Base-by-base conservation (phyloP, 768 basidiomycete genomes). In the Lentinus brumalis region DNA sequence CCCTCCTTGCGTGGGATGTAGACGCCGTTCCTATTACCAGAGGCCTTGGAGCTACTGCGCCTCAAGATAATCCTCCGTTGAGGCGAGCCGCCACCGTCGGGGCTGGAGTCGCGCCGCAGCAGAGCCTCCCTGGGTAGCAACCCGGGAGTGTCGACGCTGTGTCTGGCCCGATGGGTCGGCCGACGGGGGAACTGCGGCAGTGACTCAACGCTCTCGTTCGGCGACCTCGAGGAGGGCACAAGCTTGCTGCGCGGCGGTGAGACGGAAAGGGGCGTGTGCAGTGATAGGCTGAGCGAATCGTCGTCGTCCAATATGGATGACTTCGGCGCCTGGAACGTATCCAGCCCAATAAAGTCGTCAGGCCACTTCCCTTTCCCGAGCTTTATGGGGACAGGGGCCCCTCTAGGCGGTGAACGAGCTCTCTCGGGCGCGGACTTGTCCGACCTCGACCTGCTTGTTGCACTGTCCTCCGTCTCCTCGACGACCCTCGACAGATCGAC, bases 281-380 rank as follows among this genome's bases (percentile, higher is more conserved):
- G 73, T 72, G 70, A 44, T 42, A 40, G 53, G 60, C 55, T 35
- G 46, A 62, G 44, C 32, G 64, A 65, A 12, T 70, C 66, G 32
- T 69, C 66, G 59, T 67, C 68, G 41, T 63, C 58, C n/a, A 62
- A 40, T 21, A 67, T 14, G 29, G 66, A 57, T 21, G 57, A 47
- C 44, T 62, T 53, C 54, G 55, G 56, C 57, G 56, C 45, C 44
- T 50, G 59, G 61, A 89, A 83, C 31, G 78, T 84, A 64, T 85
- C 84, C 57, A 92, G 70, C 8, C 61, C 61, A 30, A 63, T 42
- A 70, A 91, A 89, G 72, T 91, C 90, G 73, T 91, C 89, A 0
- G 91, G 89, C 89, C 89, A 92, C 72, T 88, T 91, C 59, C 88
- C 90, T 71, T 91, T 89, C 38, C 86, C 84, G 38, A 91, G 82